Base-by-base conservation (phyloP, 768 basidiomycete species). In the Mycena chlorophos region DNA sequence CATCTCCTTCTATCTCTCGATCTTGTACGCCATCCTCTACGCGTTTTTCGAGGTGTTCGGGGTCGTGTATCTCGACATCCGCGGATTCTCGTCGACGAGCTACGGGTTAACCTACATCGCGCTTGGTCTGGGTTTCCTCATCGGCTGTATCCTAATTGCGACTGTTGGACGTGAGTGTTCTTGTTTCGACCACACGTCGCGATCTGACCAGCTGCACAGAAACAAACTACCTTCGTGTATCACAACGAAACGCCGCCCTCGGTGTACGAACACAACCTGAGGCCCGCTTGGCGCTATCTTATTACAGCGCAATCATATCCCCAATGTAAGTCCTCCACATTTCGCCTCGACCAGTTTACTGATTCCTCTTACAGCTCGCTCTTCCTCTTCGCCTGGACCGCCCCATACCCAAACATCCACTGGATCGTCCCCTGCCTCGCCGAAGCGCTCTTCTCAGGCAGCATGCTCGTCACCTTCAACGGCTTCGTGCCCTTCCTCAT, bases 401-500 rank as follows among this genome's bases (percentile, higher is more conserved):
- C 45, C 8, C 45, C 45, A 27, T 46, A 26, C 45, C 23, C 8
- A 20, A 20, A 27, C 45, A 20, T 46, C 26, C 45, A 46, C 25
- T 46, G 45, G 45, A 46, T 46, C 12, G 23, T 20, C 27, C 45
- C 45, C 12, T 46, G 45, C 25, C 23, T 46, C n/a, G 45, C 45
- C 45, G 45, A 46, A 20, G 8, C 13, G 12, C 25, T 46, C 23
- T 46, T 46, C 22, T 46, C 45, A 6, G 23, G 45, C 45, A 46
- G 45, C 25, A 27, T 46, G 20, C 23, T 46, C 22, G 12, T 46
- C 6, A 46, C 27, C 23, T 46, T 46, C 22, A 46, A 20, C 10
- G 45, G 45, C 23, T 46, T 46, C 20, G 45, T 26, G 22, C 45
- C 45, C 5, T 46, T 25, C 20, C 45, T 77, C 67, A 69, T 78